Percentiles rank a stretch among this genome's conserved stretches.
Conservation (phyloP, 139 green algal genomes). For the Diplosphaera chodatii region DNA sequence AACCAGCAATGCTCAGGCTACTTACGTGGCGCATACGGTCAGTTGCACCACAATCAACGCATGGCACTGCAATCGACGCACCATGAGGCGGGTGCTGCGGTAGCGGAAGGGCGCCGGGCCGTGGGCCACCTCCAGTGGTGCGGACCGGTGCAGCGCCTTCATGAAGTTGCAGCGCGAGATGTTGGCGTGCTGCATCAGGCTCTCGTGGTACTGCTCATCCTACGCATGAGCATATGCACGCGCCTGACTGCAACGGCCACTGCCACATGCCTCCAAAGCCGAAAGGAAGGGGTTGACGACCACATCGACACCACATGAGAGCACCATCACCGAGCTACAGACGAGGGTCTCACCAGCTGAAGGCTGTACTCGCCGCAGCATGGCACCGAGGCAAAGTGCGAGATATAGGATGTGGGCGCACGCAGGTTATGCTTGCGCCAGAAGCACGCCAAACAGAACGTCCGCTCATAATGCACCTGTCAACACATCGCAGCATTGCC, state of each 20-base stretch:
- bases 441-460: neutral
- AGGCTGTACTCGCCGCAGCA: neutral
- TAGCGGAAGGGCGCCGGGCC: neutral
- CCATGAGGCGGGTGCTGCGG: neutral
- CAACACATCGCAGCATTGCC: no score
- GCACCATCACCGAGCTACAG: no score
- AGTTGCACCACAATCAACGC: no score
- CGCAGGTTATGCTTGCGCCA: neutral
- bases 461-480: neutral
- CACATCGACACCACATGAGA: no score
- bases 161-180: conserved; percentile 1
- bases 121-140: neutral
- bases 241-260: no score
- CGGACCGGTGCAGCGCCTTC: neutral
- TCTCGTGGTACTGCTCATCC: neutral
- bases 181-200: neutral
- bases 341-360: neutral
- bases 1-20: no score
- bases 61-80: no score
- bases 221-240: no score
- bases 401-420: neutral
- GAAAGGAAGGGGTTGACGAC: no score
- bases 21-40: no score
- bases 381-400: neutral
- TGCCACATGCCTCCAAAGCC: no score